Evolutionary conservation across 2,329 filamentous ascomycete species (phyloP), one percentile per base, ranked within the genome.

Genomic region (Sarocladiaceae sp.): DNA sequence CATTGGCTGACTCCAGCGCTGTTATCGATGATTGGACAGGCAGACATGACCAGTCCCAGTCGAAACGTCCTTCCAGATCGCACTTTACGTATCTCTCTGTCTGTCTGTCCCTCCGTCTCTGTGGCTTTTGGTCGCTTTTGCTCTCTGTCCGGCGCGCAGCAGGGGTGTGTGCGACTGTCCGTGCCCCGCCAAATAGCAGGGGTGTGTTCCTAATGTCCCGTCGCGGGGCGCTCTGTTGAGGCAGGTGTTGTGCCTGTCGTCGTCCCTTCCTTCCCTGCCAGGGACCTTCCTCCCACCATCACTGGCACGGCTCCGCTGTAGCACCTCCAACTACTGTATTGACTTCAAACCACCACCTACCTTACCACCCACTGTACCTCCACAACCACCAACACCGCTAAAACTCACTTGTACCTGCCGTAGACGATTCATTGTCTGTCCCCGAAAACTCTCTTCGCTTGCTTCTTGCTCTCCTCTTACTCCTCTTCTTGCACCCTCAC

Each of bases 381-480:
- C 37, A 41, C 6, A 16, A 21, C 20, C 9, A 15, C n/a, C 34
- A 26, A 11, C 26, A 15, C 37, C 37, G 37, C 37, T 41, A 29
- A 41, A 41, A 41, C 23, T 41, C 23, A 41, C 37, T 41, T 41
- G 37, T 41, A 29, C 37, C 37, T 41, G 24, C 37, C 24, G 37
- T 16, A 24, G 37, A 41, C 37, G 37, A 41, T 27, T 21, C 37
- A 23, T 10, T 12, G n/a, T 23, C 20, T n/a, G n/a, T n/a, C 37
- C 37, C 23, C 37, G 13, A 41, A 41, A 41, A 41, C 37, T 41
- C 37, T 41, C 37, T 41, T 29, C 37, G 37, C 37, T 18, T 29
- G 37, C 21, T 41, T 29, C 23, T 29, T 13, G 5, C 20, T 41
- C 23, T 29, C 19, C 5, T 29, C 34, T 41, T 10, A 16, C 20